Base-by-base conservation (phyloP, 2,329 filamentous ascomycete genomes). In the Rachicladosporium sp. region DNA sequence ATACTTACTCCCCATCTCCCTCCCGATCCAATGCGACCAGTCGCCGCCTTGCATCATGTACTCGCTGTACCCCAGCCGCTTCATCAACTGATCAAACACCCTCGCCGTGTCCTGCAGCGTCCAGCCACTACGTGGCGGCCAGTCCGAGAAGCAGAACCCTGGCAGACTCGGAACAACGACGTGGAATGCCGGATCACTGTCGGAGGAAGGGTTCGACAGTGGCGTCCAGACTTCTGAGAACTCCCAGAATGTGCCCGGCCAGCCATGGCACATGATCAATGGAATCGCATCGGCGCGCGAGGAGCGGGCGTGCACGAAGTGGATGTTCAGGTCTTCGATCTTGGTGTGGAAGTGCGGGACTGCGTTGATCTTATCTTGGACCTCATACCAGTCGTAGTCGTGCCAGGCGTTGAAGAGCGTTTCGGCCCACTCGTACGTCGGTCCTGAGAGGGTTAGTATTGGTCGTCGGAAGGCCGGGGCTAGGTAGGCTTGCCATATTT, bases 81-180 rank as follows among this genome's bases (percentile, higher is more conserved):
- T 56, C 62, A 66, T 64, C 3, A 66, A 48, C 4, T 45, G 51
- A 38, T 66, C 49, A 35, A 64, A 62, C 7, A 63, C 33, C 0
- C 57, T 51, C 5, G 62, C 58, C 1, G 56, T 62, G 38, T 66
- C 59, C 21, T 55, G 50, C 10, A 60, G 45, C 3, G 52, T 61
- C 61, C 62, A 65, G 3, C 51, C 53, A 3, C 42, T 45, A 1
- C 45, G 37, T 1, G 52, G 51, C 5, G 61, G 55, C 4, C 52
- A 46, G 4, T 48, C 47, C 1, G 58, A 68, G 58, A 75, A 70
- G 48, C 70, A 64, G 44, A 65, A 72, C 35, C 71, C 70, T 1
- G 74, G 74, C 1, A 79, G 57, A 5, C 69, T 74, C 0, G 74
- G 74, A 0, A 72, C 72, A 0, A 79, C 68, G 8, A 76, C 60